Evolutionary conservation across 768 basidiomycete species (phyloP).

Genomic region (Suillus discolor): DNA sequence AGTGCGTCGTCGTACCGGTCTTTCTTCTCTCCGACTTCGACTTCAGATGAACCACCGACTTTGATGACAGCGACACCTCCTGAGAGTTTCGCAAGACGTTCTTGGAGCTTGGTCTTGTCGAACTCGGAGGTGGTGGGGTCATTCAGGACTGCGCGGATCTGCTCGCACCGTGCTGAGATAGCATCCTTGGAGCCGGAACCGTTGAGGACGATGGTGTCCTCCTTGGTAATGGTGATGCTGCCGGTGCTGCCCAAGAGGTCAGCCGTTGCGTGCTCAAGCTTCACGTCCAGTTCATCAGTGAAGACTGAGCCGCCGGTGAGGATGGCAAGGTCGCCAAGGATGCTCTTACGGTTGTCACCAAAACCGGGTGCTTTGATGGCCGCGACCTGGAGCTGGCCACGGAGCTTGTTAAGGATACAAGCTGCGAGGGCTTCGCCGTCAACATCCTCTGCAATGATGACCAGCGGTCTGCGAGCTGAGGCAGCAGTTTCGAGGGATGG

Average conservation of each 20-base stretch:
- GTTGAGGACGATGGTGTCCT: conserved; percentile 96
- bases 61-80: conserved; percentile 99
- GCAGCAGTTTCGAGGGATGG: conserved; percentile 85
- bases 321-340: conserved; percentile 96
- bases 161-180: conserved; percentile 93
- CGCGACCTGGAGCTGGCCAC: conserved; percentile 91
- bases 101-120: conserved; percentile 93
- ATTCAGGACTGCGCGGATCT: conserved; percentile 81
- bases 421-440: conserved; percentile 98
- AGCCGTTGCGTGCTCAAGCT: conserved; percentile 86
- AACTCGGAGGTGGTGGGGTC: conserved; percentile 90
- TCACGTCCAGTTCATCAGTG: conserved; percentile 95
- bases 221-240: conserved; percentile 93
- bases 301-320: conserved; percentile 98
- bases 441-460: conserved; percentile 97
- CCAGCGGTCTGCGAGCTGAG: conserved; percentile 82
- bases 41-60: conserved; percentile 91
- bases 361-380: conserved; percentile 98
- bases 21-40: conserved; percentile 99
- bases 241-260: conserved; percentile 93
- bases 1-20: conserved; percentile 97
- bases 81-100: conserved; percentile 92
- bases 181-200: conserved; percentile 90
- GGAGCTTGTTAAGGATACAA: conserved; percentile 98
- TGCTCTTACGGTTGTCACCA: conserved; percentile 98